A percentile compares a stretch with the other conserved stretches of the same genome.
These are phyloP conservation scores for Papiliotrema fonsecae DNA, from an alignment of 1,284 basidiomycete species.

Conservation along the genomic window DNA sequence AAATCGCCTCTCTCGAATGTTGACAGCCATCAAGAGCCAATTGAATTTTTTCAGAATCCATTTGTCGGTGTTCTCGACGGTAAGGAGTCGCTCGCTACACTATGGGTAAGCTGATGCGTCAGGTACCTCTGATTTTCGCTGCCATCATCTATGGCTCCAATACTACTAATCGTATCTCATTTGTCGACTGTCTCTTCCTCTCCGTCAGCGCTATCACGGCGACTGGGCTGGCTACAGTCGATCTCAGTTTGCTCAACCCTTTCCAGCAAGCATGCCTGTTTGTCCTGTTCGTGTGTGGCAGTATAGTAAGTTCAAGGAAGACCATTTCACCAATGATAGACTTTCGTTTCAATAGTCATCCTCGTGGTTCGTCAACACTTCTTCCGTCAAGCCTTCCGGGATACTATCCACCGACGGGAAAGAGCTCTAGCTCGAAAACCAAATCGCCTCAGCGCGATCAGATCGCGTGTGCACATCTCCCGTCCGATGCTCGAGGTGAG, in stretches of 20 bases:
- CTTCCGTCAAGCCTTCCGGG: too few relatives aligned
- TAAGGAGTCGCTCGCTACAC: too few relatives aligned
- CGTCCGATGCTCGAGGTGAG: too few relatives aligned
- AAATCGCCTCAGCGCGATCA: too few relatives aligned
- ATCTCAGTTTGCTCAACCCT: slow-evolving; percentile 49
- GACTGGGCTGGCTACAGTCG: slow-evolving; percentile 51
- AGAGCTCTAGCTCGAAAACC: too few relatives aligned
- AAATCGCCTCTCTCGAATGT: too few relatives aligned
- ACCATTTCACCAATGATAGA: slow-evolving; percentile 1
- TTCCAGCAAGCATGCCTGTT: slow-evolving; percentile 52
- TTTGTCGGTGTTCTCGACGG: too few relatives aligned
- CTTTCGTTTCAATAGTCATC: slow-evolving; percentile 47
- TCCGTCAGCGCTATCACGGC: slow-evolving; percentile 53
- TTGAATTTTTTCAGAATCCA: too few relatives aligned
- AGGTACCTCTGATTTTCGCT: slow-evolving; percentile 50
- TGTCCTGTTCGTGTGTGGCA: slow-evolving; percentile 46
- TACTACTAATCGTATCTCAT: slow-evolving; percentile 44
- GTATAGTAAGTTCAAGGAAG: slow-evolving; percentile 29
- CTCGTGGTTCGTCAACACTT: slow-evolving; percentile 48
- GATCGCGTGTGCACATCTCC: too few relatives aligned
- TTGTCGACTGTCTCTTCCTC: slow-evolving; percentile 51
- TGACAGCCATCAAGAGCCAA: too few relatives aligned
- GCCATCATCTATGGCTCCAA: slow-evolving; percentile 49
- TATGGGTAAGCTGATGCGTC: too few relatives aligned
- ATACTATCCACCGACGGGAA: too few relatives aligned